A percentile compares a stretch with the other conserved stretches of the same genome.
phyloP scores from a whole-genome alignment of 1,139 yeast species.

The Yamadazyma buinensis region DNA sequence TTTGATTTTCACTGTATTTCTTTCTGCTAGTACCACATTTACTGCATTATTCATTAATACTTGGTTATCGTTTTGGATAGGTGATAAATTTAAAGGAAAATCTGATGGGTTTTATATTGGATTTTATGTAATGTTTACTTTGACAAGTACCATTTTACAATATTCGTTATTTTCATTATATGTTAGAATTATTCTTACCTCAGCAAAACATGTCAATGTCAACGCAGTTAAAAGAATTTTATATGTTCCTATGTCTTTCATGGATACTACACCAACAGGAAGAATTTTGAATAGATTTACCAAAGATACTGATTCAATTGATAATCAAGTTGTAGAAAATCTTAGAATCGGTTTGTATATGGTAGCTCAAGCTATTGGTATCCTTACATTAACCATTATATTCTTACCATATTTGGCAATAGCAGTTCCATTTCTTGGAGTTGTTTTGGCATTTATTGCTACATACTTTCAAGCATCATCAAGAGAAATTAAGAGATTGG shows the following conservation, averaged over 20 bases:
- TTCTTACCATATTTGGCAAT: slow-evolving; percentile 61
- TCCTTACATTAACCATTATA: slow-evolving; percentile 59
- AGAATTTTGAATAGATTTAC: slow-evolving; percentile 61
- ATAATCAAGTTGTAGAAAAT: slow-evolving; percentile 67
- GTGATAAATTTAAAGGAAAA: slow-evolving; percentile 43
- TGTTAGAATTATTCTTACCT: slow-evolving; percentile 48
- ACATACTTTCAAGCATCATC: slow-evolving; percentile 50
- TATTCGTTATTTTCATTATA: slow-evolving; percentile 42
- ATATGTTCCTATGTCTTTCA: slow-evolving; percentile 54
- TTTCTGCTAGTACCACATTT: slow-evolving; percentile 47
- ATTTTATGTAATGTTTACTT: slow-evolving; percentile 57
- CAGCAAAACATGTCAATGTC: slow-evolving; percentile 40
- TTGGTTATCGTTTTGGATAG: slow-evolving; percentile 87
- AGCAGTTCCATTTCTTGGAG: slow-evolving; percentile 36
- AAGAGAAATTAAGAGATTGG: slow-evolving; percentile 41
- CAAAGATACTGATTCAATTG: slow-evolving; percentile 80
- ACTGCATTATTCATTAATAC: slow-evolving; percentile 63
- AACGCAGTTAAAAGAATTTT: slow-evolving; percentile 10
- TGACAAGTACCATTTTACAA: slow-evolving; percentile 32
- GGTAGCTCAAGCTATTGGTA: slow-evolving; percentile 55
- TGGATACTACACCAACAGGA: slow-evolving; percentile 62
- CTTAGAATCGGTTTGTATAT: slow-evolving; percentile 49
- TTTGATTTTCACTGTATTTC: slow-evolving; percentile 8
- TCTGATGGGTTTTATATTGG: slow-evolving; percentile 67
- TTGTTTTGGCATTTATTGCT: slow-evolving; percentile 48